Percentiles rank a stretch among this genome's conserved stretches.
phyloP scores from a whole-genome alignment of 1,139 yeast genomes.

The Nematodospora anomalae region DNA sequence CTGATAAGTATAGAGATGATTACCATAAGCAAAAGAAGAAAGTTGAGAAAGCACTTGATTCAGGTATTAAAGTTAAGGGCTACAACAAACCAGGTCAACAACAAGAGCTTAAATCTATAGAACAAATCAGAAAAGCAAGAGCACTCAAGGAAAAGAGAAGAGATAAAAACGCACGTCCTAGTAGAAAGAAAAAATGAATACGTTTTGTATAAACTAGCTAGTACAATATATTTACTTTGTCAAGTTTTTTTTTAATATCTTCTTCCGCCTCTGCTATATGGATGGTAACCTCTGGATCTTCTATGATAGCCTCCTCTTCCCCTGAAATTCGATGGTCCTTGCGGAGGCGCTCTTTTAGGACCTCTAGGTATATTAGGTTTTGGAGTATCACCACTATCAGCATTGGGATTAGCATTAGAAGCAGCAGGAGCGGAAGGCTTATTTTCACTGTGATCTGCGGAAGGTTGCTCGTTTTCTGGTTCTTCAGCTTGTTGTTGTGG shows the following conservation, averaged over 20 bases:
- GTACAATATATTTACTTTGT: slow-evolving; percentile 8
- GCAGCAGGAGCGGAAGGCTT: background rate
- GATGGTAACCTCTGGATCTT: slow-evolving; percentile 29
- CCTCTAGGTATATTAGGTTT: slow-evolving; percentile 44
- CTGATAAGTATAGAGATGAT: slow-evolving; percentile 88
- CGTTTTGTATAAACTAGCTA: slow-evolving; percentile 1
- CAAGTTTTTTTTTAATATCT: no score
- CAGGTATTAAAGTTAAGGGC: slow-evolving; percentile 77
- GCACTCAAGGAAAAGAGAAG: slow-evolving; percentile 64
- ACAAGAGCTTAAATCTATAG: slow-evolving; percentile 67
- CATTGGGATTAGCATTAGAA: background rate
- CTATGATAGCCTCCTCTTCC: slow-evolving; percentile 22
- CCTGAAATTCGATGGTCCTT: slow-evolving; percentile 41
- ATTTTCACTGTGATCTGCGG: slow-evolving; percentile 2
- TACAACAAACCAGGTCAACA: slow-evolving; percentile 49
- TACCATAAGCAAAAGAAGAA: slow-evolving; percentile 80
- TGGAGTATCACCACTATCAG: slow-evolving; percentile 23
- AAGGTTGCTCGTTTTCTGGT: slow-evolving; percentile 16
- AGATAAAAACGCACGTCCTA: slow-evolving; percentile 86
- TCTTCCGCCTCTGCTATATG: slow-evolving; percentile 28
- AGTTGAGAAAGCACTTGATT: slow-evolving; percentile 75
- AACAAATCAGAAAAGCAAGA: slow-evolving; percentile 79
- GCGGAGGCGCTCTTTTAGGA: slow-evolving; percentile 43
- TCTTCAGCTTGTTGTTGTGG: slow-evolving; percentile 51
- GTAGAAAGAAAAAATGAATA: slow-evolving; percentile 27